These are phyloP conservation scores for Sporothrix brunneoviolacea DNA, from an alignment of 2,329 filamentous ascomycete species.

Conservation along the genomic window DNA sequence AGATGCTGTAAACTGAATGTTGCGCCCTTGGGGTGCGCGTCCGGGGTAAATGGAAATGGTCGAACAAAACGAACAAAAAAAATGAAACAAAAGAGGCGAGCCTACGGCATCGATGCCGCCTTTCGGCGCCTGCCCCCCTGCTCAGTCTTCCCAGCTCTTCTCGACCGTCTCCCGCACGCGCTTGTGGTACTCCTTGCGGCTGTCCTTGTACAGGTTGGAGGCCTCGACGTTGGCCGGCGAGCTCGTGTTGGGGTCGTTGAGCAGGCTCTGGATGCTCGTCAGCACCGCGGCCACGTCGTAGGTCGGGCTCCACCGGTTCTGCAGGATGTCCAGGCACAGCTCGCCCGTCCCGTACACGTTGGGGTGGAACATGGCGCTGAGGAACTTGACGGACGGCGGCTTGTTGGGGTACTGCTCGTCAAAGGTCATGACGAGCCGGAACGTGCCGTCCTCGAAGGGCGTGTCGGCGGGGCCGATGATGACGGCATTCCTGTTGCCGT, in stretches of 20 bases:
- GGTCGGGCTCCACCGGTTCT: constrained; percentile 97
- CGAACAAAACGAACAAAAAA: background rate
- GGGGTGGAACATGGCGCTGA: constrained; percentile 98
- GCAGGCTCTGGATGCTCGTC: constrained; percentile 93
- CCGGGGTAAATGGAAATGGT: no score
- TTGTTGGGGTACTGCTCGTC: constrained; percentile 99
- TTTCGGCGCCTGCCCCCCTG: background rate
- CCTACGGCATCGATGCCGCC: constrained; percentile 6
- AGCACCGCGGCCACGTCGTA: constrained; percentile 96
- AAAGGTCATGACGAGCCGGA: constrained; percentile 96
- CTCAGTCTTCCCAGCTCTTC: constrained; percentile 97
- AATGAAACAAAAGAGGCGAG: background rate
- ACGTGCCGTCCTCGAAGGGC: constrained; percentile 96
- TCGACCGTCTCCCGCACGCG: constrained; percentile 93
- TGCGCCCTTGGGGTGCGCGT: no score
- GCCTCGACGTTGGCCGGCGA: constrained; percentile 97
- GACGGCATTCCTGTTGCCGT: constrained; percentile 74
- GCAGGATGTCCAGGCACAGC: constrained; percentile 90
- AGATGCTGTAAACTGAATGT: no score
- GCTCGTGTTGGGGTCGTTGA: constrained; percentile 98
- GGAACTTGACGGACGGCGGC: constrained; percentile 95
- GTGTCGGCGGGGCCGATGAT: constrained; percentile 97
- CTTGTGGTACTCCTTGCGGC: constrained; percentile 93
- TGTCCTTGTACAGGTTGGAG: constrained; percentile 97
- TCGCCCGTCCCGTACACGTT: constrained; percentile 98